These are phyloP conservation scores for Fragilariopsis cylindrus DNA, from an alignment of 108 stramenopile genomes.

Conservation along the genomic window DNA sequence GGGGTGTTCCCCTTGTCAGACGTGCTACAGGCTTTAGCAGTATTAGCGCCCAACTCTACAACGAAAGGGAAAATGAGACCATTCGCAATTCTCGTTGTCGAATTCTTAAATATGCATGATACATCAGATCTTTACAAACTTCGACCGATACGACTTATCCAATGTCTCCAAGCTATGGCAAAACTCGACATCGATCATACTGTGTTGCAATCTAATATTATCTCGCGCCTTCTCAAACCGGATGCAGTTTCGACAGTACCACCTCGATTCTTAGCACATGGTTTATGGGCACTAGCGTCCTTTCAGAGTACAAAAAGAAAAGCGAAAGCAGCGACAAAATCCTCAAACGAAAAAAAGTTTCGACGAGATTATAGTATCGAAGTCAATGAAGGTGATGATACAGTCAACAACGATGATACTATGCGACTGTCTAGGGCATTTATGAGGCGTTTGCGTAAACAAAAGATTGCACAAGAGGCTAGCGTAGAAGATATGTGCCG, in stretches of 20 bases:
- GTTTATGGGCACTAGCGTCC: constrained; percentile 20
- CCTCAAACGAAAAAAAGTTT: neutral
- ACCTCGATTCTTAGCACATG: constrained; percentile 25
- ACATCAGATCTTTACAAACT: constrained; percentile 13
- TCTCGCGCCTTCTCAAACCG: constrained; percentile 28
- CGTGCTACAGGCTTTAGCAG: constrained; percentile 27
- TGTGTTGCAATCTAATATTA: constrained; percentile 17
- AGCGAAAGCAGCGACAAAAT: neutral
- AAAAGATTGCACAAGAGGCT: constrained; percentile 26
- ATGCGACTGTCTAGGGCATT: constrained; percentile 25
- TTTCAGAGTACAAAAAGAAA: constrained; percentile 1
- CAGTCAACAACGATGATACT: neutral
- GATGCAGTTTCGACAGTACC: constrained; percentile 28
- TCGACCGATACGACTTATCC: constrained; percentile 21
- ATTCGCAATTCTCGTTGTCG: constrained; percentile 19
- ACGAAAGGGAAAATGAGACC: constrained; percentile 9
- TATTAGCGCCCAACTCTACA: constrained; percentile 5
- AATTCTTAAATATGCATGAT: constrained; percentile 19
- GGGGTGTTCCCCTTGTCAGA: constrained; percentile 25
- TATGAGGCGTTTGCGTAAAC: constrained; percentile 37
- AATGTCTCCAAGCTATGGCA: constrained; percentile 34
- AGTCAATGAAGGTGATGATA: neutral
- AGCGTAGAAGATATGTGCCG: constrained; percentile 25
- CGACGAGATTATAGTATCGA: neutral
- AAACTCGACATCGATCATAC: constrained; percentile 21